These are phyloP conservation scores for Gracilaria gracilis DNA, from an alignment of 23 red algal genomes.

Conservation along the genomic window DNA sequence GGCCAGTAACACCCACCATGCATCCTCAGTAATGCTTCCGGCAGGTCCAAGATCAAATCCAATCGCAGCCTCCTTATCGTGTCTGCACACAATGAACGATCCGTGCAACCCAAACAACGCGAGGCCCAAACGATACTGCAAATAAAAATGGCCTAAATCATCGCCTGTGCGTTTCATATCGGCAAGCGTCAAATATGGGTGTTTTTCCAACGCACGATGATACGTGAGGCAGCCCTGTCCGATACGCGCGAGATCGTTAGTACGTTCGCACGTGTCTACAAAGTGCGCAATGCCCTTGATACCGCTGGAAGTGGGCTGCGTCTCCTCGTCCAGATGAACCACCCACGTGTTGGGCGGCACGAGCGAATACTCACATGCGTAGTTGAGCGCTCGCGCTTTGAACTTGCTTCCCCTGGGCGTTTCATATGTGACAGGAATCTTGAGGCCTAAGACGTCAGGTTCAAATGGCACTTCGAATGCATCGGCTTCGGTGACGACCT, in stretches of 20 bases:
- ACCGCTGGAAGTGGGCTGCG: conserved; percentile 43
- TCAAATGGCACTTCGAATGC: conserved; percentile 33
- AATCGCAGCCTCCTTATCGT: conserved; percentile 35
- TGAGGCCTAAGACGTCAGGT: conserved; percentile 36
- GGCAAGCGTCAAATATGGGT: conserved; percentile 56
- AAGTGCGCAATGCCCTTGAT: conserved; percentile 60
- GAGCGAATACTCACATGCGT: conserved; percentile 45
- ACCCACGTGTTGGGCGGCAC: conserved; percentile 45
- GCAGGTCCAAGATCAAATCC: conserved; percentile 52
- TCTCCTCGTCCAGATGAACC: conserved; percentile 66
- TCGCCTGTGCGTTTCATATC: conserved; percentile 55
- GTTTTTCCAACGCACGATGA: conserved; percentile 35
- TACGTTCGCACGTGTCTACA: conserved; percentile 31
- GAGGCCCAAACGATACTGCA: conserved; percentile 43
- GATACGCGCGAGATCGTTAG: conserved; percentile 29
- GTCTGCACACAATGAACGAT: conserved; percentile 54
- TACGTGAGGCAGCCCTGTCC: conserved; percentile 53
- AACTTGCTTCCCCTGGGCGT: conserved; percentile 47
- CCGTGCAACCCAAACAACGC: conserved; percentile 60
- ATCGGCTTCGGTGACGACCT: conserved; percentile 56
- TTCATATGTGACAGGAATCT: conserved; percentile 33
- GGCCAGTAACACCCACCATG: conserved; percentile 60
- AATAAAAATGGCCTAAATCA: conserved; percentile 48
- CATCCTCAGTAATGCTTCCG: conserved; percentile 63
- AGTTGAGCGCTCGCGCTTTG: conserved; percentile 47